phyloP scores from a whole-genome alignment of 192 early-diverging fungal species.

The Obelidium mucronatum region DNA sequence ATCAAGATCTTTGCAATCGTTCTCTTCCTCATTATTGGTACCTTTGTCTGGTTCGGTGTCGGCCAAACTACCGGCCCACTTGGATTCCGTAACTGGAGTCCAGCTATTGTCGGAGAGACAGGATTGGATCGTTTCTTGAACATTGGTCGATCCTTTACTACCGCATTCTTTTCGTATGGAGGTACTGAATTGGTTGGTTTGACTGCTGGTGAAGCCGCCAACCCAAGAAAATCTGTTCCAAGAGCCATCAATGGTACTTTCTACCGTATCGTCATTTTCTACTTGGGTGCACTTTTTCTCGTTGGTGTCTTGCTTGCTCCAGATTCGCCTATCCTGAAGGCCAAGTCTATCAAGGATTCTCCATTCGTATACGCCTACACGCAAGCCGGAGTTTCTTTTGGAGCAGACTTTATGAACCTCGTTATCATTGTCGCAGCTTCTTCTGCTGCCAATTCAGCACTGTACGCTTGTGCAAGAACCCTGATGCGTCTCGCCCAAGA shows the following conservation, averaged over 20 bases:
- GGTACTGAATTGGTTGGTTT: constrained; percentile 77
- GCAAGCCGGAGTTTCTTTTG: constrained; percentile 59
- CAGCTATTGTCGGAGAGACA: constrained; percentile 10
- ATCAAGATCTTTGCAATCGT: constrained; percentile 86
- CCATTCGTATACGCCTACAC: constrained; percentile 75
- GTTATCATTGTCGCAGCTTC: constrained; percentile 73
- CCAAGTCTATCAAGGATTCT: constrained; percentile 54
- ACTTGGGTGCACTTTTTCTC: constrained; percentile 69
- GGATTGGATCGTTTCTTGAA: constrained; percentile 52
- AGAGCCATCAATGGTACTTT: constrained; percentile 58
- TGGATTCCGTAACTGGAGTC: constrained; percentile 49
- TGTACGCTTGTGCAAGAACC: constrained; percentile 76
- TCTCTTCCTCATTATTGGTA: constrained; percentile 80
- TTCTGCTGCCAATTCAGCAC: constrained; percentile 77
- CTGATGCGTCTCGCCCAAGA: constrained; percentile 67
- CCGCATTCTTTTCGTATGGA: constrained; percentile 69
- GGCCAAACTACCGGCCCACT: constrained; percentile 28
- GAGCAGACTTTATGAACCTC: constrained; percentile 74
- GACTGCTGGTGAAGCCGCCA: constrained; percentile 86
- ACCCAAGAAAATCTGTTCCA: constrained; percentile 68
- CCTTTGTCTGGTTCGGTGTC: not conserved
- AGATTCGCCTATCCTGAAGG: constrained; percentile 61
- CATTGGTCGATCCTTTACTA: constrained; percentile 72
- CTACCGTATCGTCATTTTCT: constrained; percentile 83
- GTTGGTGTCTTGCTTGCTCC: constrained; percentile 79